Evolutionary conservation across 805 yeast species (phyloP).

Genomic region (Ogataea nitratoaversa): DNA sequence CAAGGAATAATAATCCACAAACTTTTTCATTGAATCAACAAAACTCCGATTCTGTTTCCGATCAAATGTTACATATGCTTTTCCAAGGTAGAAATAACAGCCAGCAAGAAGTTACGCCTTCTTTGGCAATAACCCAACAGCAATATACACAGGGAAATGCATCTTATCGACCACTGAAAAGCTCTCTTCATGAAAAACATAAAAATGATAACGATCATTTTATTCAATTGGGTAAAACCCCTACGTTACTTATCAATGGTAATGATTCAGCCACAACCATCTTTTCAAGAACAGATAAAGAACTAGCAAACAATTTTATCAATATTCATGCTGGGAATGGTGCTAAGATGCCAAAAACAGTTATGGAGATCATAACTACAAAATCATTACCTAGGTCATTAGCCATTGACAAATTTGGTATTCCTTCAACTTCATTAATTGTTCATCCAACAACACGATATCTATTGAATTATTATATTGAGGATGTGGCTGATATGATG

Average conservation of each 20-base stretch:
- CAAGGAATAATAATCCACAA: too few species aligned
- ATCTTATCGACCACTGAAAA: too few species aligned
- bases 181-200: constrained; percentile 34
- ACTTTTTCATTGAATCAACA: too few species aligned
- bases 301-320: constrained; percentile 27
- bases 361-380: constrained; percentile 48
- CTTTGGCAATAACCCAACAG: neutral
- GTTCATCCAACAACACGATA: constrained; percentile 70
- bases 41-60: constrained; percentile 30
- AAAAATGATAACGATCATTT: constrained; percentile 23
- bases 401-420: constrained; percentile 33
- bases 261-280: constrained; percentile 1
- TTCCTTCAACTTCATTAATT: constrained; percentile 59
- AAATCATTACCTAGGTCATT: constrained; percentile 42
- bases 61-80: constrained; percentile 47
- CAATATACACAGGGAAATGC: too few species aligned
- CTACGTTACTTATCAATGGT: neutral
- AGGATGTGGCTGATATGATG: constrained; percentile 73
- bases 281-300: constrained; percentile 6
- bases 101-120: neutral
- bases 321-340: constrained; percentile 30
- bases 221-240: constrained; percentile 9
- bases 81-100: constrained; percentile 41
- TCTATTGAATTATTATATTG: constrained; percentile 64
- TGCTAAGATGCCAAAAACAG: constrained; percentile 46